Percentiles rank a stretch among this genome's conserved stretches.
phyloP scores from a whole-genome alignment of 2,329 filamentous ascomycete genomes.

The Fusarium sterilihyphosum region DNA sequence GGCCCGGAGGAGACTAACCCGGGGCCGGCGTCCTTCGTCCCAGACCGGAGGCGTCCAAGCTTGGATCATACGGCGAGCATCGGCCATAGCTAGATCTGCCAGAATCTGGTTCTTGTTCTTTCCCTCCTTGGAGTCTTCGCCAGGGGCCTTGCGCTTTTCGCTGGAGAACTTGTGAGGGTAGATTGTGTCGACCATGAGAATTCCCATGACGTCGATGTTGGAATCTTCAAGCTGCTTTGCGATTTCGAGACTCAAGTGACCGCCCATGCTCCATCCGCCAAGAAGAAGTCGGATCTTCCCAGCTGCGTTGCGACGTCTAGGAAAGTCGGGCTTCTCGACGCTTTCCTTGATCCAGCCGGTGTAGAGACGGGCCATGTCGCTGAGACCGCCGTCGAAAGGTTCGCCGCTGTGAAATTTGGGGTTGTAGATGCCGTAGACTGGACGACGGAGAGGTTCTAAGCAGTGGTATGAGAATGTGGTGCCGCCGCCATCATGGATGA shows the following conservation, averaged over 20 bases:
- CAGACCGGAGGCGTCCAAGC: constrained; percentile 55
- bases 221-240: constrained; percentile 55
- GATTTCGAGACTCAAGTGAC: constrained; percentile 61
- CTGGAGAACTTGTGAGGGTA: constrained; percentile 45
- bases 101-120: constrained; percentile 49
- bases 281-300: constrained; percentile 55
- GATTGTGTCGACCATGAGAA: constrained; percentile 64
- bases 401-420: constrained; percentile 59
- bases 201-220: constrained; percentile 56
- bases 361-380: constrained; percentile 65
- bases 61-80: constrained; percentile 53
- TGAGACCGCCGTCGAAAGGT: constrained; percentile 61
- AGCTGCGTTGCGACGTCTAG: constrained; percentile 38
- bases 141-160: constrained; percentile 13
- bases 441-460: constrained; percentile 59
- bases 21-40: constrained; percentile 50
- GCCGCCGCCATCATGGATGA: constrained; percentile 70
- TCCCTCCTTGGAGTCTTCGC: constrained; percentile 41
- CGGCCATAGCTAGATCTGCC: constrained; percentile 52
- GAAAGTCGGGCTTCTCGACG: constrained; percentile 46
- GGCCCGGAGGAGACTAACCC: constrained; percentile 58
- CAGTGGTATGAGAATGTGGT: constrained; percentile 68
- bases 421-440: constrained; percentile 65
- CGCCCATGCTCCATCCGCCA: constrained; percentile 67
- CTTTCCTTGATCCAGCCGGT: constrained; percentile 54